phyloP scores from a whole-genome alignment of 257 asterid species.

The Jacaranda copaia region DNA sequence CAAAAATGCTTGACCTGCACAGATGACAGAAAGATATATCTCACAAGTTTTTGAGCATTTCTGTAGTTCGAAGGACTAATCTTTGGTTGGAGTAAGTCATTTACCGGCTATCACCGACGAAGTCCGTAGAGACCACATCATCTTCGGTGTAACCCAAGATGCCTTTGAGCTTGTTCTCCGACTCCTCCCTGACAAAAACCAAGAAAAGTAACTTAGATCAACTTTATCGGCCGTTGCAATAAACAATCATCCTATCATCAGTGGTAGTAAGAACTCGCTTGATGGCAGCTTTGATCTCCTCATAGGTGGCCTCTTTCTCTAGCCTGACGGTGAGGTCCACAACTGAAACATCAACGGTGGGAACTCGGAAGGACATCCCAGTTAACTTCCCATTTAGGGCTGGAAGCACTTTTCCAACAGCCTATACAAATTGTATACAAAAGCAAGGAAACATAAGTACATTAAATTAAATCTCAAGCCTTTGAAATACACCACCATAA shows the following conservation, averaged over 20 bases:
- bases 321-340: conserved; percentile 80
- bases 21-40: background rate
- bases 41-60: background rate
- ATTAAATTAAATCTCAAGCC: background rate
- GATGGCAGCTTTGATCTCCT: conserved; percentile 73
- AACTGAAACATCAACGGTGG: conserved; percentile 82
- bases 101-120: conserved; percentile 66
- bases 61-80: background rate
- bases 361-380: conserved; percentile 87
- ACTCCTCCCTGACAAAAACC: conserved; percentile 60
- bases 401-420: conserved; percentile 88
- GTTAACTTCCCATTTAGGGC: conserved; percentile 80
- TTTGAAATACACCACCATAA: background rate
- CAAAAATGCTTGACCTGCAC: conserved; percentile 76
- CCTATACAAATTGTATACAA: conserved; percentile 44
- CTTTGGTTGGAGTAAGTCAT: background rate
- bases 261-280: conserved; percentile 47
- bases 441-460: background rate
- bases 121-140: conserved; percentile 65
- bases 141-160: conserved; percentile 69
- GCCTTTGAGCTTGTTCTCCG: conserved; percentile 62
- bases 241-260: no score
- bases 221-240: no score
- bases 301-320: conserved; percentile 73
- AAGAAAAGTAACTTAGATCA: background rate